Percentiles rank a stretch among this genome's conserved stretches.
Evolutionary conservation across 176 grass and related monocot genomes (phyloP).

Genomic region (Aegilops umbellulata): DNA sequence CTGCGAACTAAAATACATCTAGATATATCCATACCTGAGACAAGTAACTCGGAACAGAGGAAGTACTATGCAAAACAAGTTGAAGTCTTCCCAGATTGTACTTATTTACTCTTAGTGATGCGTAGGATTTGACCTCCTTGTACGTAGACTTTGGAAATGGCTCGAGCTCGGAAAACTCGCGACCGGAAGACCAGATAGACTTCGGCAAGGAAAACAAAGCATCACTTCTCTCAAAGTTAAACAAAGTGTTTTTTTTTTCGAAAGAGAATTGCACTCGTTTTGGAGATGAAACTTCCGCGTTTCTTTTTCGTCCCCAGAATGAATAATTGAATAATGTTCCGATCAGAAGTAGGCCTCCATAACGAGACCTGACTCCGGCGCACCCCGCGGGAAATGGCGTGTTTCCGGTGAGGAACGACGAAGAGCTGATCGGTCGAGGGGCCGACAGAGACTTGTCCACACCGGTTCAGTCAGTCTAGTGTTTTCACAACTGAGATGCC

Average conservation of each 20-base stretch:
- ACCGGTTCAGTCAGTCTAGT: constrained; percentile 7
- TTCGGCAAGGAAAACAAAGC: neutral
- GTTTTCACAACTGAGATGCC: constrained; percentile 33
- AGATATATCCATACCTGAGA: too few relatives aligned
- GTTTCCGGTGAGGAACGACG: constrained; percentile 15
- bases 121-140: neutral
- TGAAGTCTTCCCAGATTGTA: neutral
- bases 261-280: neutral
- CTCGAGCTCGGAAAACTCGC: neutral
- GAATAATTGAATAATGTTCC: neutral
- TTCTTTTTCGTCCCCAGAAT: neutral
- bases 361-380: neutral
- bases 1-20: too few relatives aligned
- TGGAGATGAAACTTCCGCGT: neutral
- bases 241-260: neutral
- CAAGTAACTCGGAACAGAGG: too few relatives aligned
- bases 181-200: neutral
- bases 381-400: neutral
- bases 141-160: neutral
- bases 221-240: neutral
- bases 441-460: neutral
- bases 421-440: neutral
- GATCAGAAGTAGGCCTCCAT: neutral
- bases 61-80: neutral
- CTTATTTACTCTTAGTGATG: neutral